These are phyloP conservation scores for Pochonia chlamydosporia DNA, from an alignment of 2,329 filamentous ascomycete genomes.

Conservation along the genomic window DNA sequence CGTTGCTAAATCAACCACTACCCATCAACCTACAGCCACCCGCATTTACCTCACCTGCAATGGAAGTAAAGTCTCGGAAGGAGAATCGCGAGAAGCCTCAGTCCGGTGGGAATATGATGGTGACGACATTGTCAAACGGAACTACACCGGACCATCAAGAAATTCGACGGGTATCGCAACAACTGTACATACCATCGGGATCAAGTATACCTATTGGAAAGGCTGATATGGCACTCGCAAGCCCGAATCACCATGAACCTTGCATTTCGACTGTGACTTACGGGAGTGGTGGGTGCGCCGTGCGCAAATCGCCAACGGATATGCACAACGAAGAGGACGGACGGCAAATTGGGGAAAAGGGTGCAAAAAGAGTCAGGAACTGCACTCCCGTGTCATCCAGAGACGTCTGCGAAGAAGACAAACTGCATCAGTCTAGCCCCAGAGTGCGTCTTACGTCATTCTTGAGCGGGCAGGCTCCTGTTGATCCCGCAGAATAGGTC, in stretches of 20 bases:
- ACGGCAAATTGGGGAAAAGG: conserved; percentile 22
- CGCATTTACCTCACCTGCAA: conserved; percentile 23
- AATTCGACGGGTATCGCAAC: conserved; percentile 35
- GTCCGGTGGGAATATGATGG: conserved; percentile 9
- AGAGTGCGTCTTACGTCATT: conserved; percentile 17
- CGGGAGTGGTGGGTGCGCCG: neutral
- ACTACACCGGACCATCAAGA: conserved; percentile 21
- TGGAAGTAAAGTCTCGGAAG: conserved; percentile 38
- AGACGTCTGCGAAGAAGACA: conserved; percentile 42
- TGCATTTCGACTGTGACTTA: neutral
- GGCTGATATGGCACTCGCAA: neutral
- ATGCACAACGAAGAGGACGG: neutral
- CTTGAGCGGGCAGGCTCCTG: neutral
- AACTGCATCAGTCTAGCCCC: conserved; percentile 29
- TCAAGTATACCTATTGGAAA: conserved; percentile 12
- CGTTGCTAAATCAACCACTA: conserved; percentile 42
- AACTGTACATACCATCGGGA: conserved; percentile 24
- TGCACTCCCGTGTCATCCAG: conserved; percentile 42
- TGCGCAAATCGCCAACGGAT: neutral
- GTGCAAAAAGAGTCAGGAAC: conserved; percentile 39
- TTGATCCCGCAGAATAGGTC: neutral
- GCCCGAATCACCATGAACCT: neutral
- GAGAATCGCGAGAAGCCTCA: conserved; percentile 28
- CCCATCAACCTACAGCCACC: conserved; percentile 28
- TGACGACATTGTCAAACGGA: conserved; percentile 12